These are phyloP conservation scores for Aspergillus vadensis DNA, from an alignment of 2,329 filamentous ascomycete species.

Conservation along the genomic window DNA sequence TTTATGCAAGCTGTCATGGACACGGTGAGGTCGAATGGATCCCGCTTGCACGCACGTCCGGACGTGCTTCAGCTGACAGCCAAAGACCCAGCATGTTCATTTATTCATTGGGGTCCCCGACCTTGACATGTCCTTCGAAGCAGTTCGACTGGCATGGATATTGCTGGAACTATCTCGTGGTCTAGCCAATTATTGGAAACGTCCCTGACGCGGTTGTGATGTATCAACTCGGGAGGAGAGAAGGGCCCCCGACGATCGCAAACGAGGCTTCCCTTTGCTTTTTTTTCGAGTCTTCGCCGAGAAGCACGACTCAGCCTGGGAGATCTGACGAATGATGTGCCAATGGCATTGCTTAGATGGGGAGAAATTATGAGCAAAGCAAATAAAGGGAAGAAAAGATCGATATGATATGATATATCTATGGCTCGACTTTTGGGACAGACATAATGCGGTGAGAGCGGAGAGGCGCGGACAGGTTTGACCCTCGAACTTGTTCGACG, in stretches of 20 bases:
- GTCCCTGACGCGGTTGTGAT: constrained; percentile 10
- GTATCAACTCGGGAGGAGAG: constrained; percentile 4
- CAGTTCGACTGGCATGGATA: background rate
- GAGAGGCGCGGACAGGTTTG: background rate
- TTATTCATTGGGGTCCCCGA: background rate
- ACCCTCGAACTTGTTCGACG: constrained; percentile 9
- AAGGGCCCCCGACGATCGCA: constrained; percentile 11
- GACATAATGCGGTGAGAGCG: constrained; percentile 11
- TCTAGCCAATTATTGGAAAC: constrained; percentile 4
- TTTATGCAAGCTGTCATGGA: constrained; percentile 1
- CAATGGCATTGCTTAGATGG: constrained; percentile 5
- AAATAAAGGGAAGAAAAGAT: background rate
- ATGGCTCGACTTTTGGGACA: background rate
- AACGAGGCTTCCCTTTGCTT: constrained; percentile 7
- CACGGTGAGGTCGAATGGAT: background rate
- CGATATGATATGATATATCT: background rate
- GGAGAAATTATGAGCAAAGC: background rate
- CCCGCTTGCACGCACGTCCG: background rate
- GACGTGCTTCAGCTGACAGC: background rate
- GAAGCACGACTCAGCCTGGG: background rate
- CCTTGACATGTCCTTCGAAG: constrained; percentile 1
- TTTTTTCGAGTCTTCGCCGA: background rate
- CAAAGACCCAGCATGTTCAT: background rate
- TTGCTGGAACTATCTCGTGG: constrained; percentile 3
- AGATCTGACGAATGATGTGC: constrained; percentile 21